These are phyloP conservation scores for Yamadazyma dushanensis DNA, from an alignment of 1,139 yeast species.

Conservation along the genomic window DNA sequence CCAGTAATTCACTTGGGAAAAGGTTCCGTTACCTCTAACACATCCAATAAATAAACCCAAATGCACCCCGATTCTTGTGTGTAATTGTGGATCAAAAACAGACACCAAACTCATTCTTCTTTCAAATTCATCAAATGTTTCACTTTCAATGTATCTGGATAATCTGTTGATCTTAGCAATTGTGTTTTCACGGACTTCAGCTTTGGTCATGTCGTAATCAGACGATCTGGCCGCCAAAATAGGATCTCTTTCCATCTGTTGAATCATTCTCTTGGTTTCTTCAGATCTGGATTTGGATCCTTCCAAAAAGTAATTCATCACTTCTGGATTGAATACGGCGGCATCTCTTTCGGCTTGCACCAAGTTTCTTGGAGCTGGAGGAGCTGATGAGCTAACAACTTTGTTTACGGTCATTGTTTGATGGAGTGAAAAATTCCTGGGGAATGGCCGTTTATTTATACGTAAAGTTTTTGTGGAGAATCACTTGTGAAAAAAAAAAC, in stretches of 20 bases:
- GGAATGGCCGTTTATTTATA: conserved; percentile 5
- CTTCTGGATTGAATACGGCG: conserved; percentile 38
- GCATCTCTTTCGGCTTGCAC: conserved; percentile 38
- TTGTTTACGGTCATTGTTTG: conserved; percentile 13
- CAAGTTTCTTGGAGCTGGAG: conserved; percentile 38
- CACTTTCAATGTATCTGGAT: conserved; percentile 46
- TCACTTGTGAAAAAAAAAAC: conserved; percentile 7
- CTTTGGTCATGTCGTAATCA: conserved; percentile 43
- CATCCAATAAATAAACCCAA: conserved; percentile 50
- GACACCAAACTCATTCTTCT: conserved; percentile 44
- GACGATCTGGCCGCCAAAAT: conserved; percentile 37
- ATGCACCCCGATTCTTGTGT: conserved; percentile 53
- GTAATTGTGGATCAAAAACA: conserved; percentile 50
- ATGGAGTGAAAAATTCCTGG: neutral
- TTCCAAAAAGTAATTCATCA: conserved; percentile 51
- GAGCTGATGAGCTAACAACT: conserved; percentile 17
- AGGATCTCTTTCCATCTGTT: conserved; percentile 53
- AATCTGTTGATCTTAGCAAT: conserved; percentile 45
- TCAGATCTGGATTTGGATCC: conserved; percentile 38
- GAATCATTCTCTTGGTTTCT: conserved; percentile 35
- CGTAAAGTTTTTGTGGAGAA: conserved; percentile 12
- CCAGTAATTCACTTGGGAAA: conserved; percentile 69
- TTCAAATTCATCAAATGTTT: conserved; percentile 40
- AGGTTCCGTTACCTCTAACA: conserved; percentile 51
- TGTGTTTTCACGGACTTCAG: conserved; percentile 43